Evolutionary conservation across 2,329 filamentous ascomycete species (phyloP).

Genomic region (Myriosclerotinia scirpicola): DNA sequence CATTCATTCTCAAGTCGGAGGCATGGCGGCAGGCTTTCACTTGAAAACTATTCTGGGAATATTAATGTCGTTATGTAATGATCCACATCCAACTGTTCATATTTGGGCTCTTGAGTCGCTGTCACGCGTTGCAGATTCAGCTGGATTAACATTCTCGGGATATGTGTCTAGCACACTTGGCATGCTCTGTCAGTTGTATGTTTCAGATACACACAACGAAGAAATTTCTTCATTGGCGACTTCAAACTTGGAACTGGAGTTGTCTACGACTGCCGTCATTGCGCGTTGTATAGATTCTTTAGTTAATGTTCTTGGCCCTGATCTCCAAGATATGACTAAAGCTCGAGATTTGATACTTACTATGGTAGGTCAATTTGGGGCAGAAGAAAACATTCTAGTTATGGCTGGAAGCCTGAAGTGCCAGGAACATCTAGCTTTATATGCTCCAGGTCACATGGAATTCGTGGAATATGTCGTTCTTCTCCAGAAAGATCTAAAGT

Average conservation of each 20-base stretch:
- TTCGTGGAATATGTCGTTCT: slow-evolving; percentile 80
- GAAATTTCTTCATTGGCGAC: slow-evolving; percentile 77
- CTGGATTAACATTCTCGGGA: slow-evolving; percentile 85
- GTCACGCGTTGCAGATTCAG: slow-evolving; percentile 83
- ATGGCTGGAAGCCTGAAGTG: slow-evolving; percentile 78
- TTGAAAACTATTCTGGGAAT: slow-evolving; percentile 97
- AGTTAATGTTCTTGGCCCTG: slow-evolving; percentile 93
- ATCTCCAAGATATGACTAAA: slow-evolving; percentile 88
- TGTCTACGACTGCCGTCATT: slow-evolving; percentile 79
- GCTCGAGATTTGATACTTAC: slow-evolving; percentile 90
- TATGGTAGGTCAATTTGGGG: slow-evolving; percentile 77
- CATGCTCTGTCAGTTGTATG: slow-evolving; percentile 91
- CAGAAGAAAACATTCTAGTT: slow-evolving; percentile 69
- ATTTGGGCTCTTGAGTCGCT: slow-evolving; percentile 94
- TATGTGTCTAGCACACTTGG: slow-evolving; percentile 90
- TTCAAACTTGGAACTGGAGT: slow-evolving; percentile 86
- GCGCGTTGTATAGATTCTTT: slow-evolving; percentile 90
- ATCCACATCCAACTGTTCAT: slow-evolving; percentile 92
- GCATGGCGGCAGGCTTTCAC: slow-evolving; percentile 95
- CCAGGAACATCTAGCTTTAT: slow-evolving; percentile 86
- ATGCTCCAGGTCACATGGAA: slow-evolving; percentile 83
- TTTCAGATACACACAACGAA: slow-evolving; percentile 85
- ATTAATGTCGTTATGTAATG: slow-evolving; percentile 94
- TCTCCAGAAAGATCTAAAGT: slow-evolving; percentile 75
- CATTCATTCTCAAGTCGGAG: slow-evolving; percentile 92